Percentiles rank a stretch among this genome's conserved stretches.
phyloP scores from a whole-genome alignment of 345 rosid species.

The Cardamine resedifolia region DNA sequence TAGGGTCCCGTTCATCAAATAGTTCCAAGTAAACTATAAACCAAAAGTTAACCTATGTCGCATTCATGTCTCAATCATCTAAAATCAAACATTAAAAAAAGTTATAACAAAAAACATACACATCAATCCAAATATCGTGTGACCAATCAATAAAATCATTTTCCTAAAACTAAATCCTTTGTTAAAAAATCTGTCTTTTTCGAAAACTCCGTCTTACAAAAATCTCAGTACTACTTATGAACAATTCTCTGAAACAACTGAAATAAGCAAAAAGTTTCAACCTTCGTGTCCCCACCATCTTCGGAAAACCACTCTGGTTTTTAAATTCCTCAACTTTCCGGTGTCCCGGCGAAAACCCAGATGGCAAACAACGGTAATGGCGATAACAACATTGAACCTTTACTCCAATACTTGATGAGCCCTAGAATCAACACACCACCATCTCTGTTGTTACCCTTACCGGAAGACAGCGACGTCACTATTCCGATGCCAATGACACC shows the following conservation, averaged over 20 bases:
- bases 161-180: background rate
- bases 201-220: background rate
- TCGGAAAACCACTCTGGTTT: constrained; percentile 18
- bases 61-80: background rate
- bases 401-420: constrained; percentile 45
- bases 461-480: constrained; percentile 63
- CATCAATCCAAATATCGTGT: background rate
- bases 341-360: constrained; percentile 20
- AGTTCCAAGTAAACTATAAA: background rate
- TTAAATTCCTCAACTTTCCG: background rate
- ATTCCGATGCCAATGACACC: constrained; percentile 66
- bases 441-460: constrained; percentile 58
- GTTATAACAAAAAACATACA: background rate
- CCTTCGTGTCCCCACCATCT: background rate
- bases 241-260: background rate
- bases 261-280: background rate
- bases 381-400: constrained; percentile 43
- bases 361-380: constrained; percentile 21
- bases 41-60: background rate
- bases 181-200: background rate
- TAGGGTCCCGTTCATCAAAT: background rate
- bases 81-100: too few relatives aligned
- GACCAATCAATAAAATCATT: background rate
- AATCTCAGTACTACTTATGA: background rate
- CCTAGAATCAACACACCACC: constrained; percentile 42